Conservation (phyloP, 164 flowering plant species). For the Aristolochia fimbriata region DNA sequence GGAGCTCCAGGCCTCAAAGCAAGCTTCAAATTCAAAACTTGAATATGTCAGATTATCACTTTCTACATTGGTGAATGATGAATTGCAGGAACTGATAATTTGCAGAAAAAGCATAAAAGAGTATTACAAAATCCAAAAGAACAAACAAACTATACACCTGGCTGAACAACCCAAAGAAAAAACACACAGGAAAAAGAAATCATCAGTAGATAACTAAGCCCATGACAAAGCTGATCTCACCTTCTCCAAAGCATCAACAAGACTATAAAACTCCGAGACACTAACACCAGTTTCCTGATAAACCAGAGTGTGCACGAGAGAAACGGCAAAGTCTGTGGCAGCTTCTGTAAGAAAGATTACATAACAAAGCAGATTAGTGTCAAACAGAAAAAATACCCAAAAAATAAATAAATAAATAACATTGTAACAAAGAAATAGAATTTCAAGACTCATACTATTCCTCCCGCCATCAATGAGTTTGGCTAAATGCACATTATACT, state of each 20-base stretch:
- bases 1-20: slow-evolving; percentile 85
- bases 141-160: background rate
- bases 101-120: background rate
- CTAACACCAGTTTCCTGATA: slow-evolving; percentile 52
- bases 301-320: slow-evolving; percentile 68
- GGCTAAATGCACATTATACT: slow-evolving; percentile 88
- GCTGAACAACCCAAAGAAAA: background rate
- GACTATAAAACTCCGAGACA: slow-evolving; percentile 72
- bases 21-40: slow-evolving; percentile 34
- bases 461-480: slow-evolving; percentile 94
- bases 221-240: slow-evolving; percentile 16
- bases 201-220: background rate
- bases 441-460: slow-evolving; percentile 50
- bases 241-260: slow-evolving; percentile 93
- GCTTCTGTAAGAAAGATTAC: slow-evolving; percentile 47
- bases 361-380: slow-evolving; percentile 6
- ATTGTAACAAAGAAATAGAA: background rate
- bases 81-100: background rate
- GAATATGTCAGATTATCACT: no score
- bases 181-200: background rate
- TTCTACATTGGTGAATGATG: no score
- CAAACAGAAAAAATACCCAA: background rate
- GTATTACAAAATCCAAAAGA: background rate
- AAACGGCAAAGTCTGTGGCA: slow-evolving; percentile 80
- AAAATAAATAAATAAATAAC: background rate